phyloP scores from a whole-genome alignment of 768 basidiomycete species.

The Asterophora lycoperdoides region DNA sequence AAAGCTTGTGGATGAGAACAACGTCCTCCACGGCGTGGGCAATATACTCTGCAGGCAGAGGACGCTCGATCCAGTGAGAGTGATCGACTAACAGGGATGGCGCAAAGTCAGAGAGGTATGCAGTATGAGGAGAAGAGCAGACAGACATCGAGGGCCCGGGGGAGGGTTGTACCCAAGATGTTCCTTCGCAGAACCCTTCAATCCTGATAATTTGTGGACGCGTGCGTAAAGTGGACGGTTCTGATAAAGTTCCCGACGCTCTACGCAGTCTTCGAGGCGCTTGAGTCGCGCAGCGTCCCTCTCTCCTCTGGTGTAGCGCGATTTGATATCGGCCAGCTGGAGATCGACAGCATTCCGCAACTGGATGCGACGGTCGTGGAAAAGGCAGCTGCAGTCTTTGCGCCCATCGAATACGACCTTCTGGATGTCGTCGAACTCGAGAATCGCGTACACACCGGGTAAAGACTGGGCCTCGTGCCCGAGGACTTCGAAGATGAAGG shows the following conservation, averaged over 20 bases:
- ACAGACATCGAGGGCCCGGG: not conserved
- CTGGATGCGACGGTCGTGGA: conserved; percentile 10
- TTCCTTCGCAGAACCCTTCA: not conserved
- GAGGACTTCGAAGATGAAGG: conserved; percentile 14
- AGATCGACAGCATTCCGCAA: conserved; percentile 13
- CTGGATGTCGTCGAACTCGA: conserved; percentile 6
- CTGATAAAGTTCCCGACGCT: not conserved
- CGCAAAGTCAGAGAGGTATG: not conserved
- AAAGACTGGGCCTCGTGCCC: conserved; percentile 1
- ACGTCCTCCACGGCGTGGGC: conserved; percentile 6
- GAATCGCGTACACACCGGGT: conserved; percentile 11
- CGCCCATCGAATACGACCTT: conserved; percentile 19
- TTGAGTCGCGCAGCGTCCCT: not conserved
- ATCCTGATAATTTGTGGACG: conserved; percentile 3
- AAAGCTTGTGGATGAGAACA: conserved; percentile 2
- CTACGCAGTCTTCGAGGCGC: not conserved
- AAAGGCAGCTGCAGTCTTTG: conserved; percentile 15
- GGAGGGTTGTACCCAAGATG: not conserved
- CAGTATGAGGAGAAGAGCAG: not conserved
- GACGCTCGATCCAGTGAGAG: conserved; percentile 4
- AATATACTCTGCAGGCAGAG: not conserved
- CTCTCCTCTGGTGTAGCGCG: conserved; percentile 3
- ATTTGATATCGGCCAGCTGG: conserved; percentile 16
- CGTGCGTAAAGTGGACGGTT: not conserved
- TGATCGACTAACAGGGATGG: conserved; percentile 3